A percentile compares a stretch with the other conserved stretches of the same genome.
These are phyloP conservation scores for Hansenula sp. DNA, from an alignment of 1,139 yeast genomes.

Conservation along the genomic window DNA sequence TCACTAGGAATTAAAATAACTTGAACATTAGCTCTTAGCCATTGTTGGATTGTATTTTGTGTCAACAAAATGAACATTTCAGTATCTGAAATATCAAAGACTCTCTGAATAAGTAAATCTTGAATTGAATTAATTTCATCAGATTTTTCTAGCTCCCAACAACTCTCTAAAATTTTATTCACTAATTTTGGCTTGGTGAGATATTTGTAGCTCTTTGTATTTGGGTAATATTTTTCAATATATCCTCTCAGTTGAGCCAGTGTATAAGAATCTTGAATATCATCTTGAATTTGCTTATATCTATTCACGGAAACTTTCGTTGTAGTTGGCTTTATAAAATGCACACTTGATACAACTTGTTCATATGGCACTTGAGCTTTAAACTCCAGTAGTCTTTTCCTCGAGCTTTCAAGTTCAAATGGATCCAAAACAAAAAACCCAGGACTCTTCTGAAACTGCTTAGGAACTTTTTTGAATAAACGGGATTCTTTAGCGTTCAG, in stretches of 20 bases:
- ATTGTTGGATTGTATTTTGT: slow-evolving; percentile 31
- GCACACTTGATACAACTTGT: slow-evolving; percentile 26
- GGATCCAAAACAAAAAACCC: slow-evolving; percentile 3
- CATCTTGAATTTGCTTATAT: slow-evolving; percentile 23
- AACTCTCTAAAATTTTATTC: slow-evolving; percentile 27
- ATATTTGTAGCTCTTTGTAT: slow-evolving; percentile 5
- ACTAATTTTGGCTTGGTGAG: slow-evolving; percentile 21
- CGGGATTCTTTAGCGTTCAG: neutral
- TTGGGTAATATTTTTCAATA: slow-evolving; percentile 15
- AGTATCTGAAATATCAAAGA: slow-evolving; percentile 33
- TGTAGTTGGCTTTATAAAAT: slow-evolving; percentile 24
- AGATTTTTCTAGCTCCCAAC: slow-evolving; percentile 38
- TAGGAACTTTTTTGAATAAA: neutral
- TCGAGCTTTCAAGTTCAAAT: slow-evolving; percentile 18
- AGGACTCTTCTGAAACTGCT: neutral
- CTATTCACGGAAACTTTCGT: slow-evolving; percentile 23
- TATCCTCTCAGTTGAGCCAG: slow-evolving; percentile 25
- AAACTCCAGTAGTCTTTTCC: slow-evolving; percentile 20
- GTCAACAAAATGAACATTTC: slow-evolving; percentile 33
- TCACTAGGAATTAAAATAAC: slow-evolving; percentile 32
- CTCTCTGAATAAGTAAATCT: slow-evolving; percentile 32
- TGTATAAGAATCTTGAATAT: slow-evolving; percentile 25
- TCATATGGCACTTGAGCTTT: slow-evolving; percentile 22
- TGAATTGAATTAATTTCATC: slow-evolving; percentile 30
- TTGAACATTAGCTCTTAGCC: slow-evolving; percentile 35